Evolutionary conservation across 225 moss, liverwort and hornwort species (phyloP).

Genomic region (Climacium dendroides): DNA sequence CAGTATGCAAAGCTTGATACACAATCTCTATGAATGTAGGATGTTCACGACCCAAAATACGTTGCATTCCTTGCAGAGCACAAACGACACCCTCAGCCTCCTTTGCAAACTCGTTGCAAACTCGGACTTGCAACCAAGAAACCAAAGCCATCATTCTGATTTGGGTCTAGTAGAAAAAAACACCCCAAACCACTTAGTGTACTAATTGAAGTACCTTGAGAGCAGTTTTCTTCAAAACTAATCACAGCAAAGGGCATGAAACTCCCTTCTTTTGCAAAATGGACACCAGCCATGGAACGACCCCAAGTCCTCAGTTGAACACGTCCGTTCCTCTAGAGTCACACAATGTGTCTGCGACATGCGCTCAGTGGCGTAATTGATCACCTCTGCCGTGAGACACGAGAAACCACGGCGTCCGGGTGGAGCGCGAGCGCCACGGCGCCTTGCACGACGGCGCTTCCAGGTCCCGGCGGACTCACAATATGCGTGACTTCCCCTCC

Average conservation of each 20-base stretch:
- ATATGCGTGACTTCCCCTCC: not conserved
- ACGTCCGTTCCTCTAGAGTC: not conserved
- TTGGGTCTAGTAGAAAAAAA: not conserved
- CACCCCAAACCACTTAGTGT: not conserved
- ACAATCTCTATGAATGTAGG: not conserved
- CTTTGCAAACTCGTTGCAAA: not conserved
- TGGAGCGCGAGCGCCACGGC: conserved; percentile 16
- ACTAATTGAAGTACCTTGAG: not conserved
- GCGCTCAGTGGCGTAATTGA: not conserved
- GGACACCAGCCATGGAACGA: not conserved
- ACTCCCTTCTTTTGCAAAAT: not conserved
- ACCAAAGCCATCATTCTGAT: not conserved
- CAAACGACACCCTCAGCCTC: not conserved
- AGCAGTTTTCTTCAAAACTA: not conserved
- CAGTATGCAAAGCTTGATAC: too few species aligned
- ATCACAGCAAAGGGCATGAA: not conserved
- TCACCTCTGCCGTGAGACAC: not conserved
- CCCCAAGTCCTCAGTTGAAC: not conserved
- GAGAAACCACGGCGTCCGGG: conserved; percentile 10
- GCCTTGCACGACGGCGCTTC: conserved; percentile 36
- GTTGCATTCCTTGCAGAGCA: not conserved
- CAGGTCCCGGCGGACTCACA: conserved; percentile 16
- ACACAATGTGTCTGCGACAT: not conserved
- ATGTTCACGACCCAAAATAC: not conserved
- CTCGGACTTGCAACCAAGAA: not conserved